These are phyloP conservation scores for Amauroascus verrucosus DNA, from an alignment of 2,329 filamentous ascomycete genomes.

Conservation along the genomic window DNA sequence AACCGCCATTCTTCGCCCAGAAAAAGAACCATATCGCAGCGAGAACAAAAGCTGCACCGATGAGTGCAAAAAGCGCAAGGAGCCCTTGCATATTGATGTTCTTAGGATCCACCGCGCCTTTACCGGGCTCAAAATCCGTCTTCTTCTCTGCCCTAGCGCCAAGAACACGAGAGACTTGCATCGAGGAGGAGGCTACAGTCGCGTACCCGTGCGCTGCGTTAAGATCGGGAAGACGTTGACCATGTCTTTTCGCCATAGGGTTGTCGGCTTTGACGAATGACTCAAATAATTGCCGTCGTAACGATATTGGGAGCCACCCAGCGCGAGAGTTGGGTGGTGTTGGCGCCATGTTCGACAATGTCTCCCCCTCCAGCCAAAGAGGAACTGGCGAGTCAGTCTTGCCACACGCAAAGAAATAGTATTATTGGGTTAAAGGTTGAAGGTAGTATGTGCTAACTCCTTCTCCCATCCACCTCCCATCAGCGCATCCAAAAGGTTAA, in stretches of 20 bases:
- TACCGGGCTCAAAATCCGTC: constrained; percentile 20
- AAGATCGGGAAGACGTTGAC: background rate
- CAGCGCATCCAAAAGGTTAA: background rate
- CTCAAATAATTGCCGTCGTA: background rate
- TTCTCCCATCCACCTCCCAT: background rate
- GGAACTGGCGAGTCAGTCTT: no score
- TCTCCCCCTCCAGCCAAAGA: background rate
- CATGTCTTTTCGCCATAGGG: background rate
- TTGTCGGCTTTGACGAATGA: background rate
- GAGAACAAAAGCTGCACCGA: constrained; percentile 66
- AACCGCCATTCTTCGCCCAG: constrained; percentile 93
- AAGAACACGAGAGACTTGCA: constrained; percentile 24
- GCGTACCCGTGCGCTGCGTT: background rate
- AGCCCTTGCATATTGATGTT: constrained; percentile 50
- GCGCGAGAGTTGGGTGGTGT: background rate
- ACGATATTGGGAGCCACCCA: background rate
- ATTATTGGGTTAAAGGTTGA: background rate
- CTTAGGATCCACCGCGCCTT: constrained; percentile 33
- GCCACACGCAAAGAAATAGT: no score
- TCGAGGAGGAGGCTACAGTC: constrained; percentile 8
- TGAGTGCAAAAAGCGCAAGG: constrained; percentile 74
- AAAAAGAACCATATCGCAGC: constrained; percentile 94
- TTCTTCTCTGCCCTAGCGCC: constrained; percentile 22
- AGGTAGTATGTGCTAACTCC: no score
- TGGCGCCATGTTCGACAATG: background rate